Conservation (phyloP, 1,139 yeast genomes). For the Suhomyces terraborum region DNA sequence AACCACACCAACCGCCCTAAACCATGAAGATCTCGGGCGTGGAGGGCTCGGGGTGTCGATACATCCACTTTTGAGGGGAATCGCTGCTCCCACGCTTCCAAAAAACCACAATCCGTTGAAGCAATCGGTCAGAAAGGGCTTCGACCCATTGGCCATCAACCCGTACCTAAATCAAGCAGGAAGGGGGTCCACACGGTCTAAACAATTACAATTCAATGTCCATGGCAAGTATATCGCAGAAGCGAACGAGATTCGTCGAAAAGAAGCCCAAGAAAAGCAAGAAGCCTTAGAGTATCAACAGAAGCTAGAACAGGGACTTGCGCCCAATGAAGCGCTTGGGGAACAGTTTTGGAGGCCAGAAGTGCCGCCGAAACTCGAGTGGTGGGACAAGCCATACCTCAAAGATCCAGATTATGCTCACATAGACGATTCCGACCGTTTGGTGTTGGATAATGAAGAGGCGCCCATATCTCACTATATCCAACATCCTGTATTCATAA, state of each 20-base stretch:
- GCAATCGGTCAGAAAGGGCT: conserved; percentile 35
- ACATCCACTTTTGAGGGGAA: conserved; percentile 55
- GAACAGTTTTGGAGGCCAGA: conserved; percentile 52
- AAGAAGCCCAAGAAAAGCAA: conserved; percentile 33
- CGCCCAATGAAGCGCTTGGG: conserved; percentile 49
- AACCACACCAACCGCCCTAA: not conserved
- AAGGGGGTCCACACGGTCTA: conserved; percentile 22
- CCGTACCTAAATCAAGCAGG: conserved; percentile 59
- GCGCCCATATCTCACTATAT: conserved; percentile 62
- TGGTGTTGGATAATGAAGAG: conserved; percentile 38
- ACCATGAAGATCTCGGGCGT: conserved; percentile 10
- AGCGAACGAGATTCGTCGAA: conserved; percentile 54
- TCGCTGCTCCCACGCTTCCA: conserved; percentile 28
- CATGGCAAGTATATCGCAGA: conserved; percentile 62
- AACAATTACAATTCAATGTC: conserved; percentile 52
- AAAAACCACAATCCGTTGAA: conserved; percentile 33
- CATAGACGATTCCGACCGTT: conserved; percentile 20
- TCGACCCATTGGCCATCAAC: conserved; percentile 47
- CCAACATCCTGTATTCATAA: conserved; percentile 77
- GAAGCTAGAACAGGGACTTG: conserved; percentile 43
- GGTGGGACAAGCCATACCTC: conserved; percentile 76
- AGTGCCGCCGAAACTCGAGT: conserved; percentile 64
- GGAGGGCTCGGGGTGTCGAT: conserved; percentile 55
- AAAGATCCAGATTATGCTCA: conserved; percentile 30
- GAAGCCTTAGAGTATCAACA: conserved; percentile 24